Evolutionary conservation across 2,329 filamentous ascomycete genomes (phyloP), one percentile per base, ranked within the genome.

Genomic region (Plenodomus biglobosus): DNA sequence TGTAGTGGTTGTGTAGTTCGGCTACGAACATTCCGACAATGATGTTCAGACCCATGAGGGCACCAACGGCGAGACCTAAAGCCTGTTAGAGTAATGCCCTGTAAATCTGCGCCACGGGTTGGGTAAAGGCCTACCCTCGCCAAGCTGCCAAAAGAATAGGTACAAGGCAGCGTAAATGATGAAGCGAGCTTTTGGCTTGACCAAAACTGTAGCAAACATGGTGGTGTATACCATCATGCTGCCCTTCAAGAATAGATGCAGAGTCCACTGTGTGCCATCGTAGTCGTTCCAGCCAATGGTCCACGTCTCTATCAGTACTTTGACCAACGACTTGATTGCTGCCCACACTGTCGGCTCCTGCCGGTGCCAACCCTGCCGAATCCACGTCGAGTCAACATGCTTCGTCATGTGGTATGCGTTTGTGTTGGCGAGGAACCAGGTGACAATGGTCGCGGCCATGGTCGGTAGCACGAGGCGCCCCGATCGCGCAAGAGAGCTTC

Each of bases 21-120:
- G 81, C 79, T 22, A 86, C 74, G 61, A 85, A 80, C 59, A 82
- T 82, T 52, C 84, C 84, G 49, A 79, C 80, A 67, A 84, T 81
- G 62, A 85, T 80, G 65, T 83, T 83, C 69, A 81, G 79, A 40
- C 79, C 68, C 46, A 71, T 71, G 34, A 71, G 56, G 5, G 68
- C 65, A 38, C 64, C 65, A 38, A 66, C 53, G 19, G 67, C 61
- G 17, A 69, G 59, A n/a, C 62, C 67, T 69, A 44, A 17, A 17
- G 27, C 27, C 3, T 24, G 56, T 69, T 53, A 70, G 63, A 46
- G 21, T 37, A 43, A 36, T 48, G 8, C 38, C 16, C 20, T 34
- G 1, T 32, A 32, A 8, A 32, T 11, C 11, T 32, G 3, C 27
- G 16, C 6, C 3, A 27, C n/a, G n/a, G 3, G 4, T n/a, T 22